phyloP scores from a whole-genome alignment of 306 rosid genomes.

The Casuarina glauca region DNA sequence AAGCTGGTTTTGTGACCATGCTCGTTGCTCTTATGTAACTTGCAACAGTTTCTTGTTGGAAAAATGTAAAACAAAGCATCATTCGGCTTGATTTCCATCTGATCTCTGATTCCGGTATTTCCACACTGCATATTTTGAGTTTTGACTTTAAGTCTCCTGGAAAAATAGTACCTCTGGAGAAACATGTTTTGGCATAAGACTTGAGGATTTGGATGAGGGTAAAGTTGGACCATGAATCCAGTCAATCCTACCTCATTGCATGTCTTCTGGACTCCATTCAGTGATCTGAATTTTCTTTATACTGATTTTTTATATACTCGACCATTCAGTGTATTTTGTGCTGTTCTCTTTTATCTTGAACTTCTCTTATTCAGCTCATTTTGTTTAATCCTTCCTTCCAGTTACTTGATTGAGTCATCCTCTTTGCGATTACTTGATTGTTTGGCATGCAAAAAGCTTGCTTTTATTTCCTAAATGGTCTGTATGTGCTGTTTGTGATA shows the following conservation, averaged over 20 bases:
- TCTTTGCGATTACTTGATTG: neutral
- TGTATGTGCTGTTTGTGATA: neutral
- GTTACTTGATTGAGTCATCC: too few species aligned
- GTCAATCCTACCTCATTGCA: neutral
- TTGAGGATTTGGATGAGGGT: neutral
- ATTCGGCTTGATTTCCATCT: constrained; percentile 1
- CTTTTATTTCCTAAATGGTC: neutral
- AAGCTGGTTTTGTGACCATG: constrained; percentile 1
- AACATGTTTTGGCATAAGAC: neutral
- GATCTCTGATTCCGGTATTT: neutral
- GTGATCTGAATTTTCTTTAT: neutral
- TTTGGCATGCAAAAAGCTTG: neutral
- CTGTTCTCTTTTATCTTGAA: neutral
- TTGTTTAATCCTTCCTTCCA: neutral
- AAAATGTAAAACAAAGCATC: neutral
- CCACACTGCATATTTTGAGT: neutral
- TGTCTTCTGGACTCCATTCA: neutral
- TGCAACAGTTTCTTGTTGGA: neutral
- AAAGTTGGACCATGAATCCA: neutral
- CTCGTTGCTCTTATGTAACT: neutral
- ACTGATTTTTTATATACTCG: neutral
- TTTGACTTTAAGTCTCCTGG: neutral
- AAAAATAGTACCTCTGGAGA: neutral
- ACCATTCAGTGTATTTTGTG: neutral
- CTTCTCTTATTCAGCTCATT: neutral